phyloP scores from a whole-genome alignment of 2,329 filamentous ascomycete species.

The Aaosphaeria pasadenensis region DNA sequence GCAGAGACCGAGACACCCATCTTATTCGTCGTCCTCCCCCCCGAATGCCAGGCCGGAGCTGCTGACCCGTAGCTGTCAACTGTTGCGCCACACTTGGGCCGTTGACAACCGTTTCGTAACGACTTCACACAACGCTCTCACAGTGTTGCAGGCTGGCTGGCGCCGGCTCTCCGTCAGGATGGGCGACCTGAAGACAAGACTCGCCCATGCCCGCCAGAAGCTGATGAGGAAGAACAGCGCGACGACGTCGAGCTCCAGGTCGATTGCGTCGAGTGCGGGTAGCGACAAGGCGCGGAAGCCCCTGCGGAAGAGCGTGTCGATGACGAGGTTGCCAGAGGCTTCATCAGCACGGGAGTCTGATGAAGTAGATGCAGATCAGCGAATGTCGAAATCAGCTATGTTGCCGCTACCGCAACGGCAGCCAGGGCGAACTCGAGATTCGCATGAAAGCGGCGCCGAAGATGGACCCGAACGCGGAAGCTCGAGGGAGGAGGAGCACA shows the following conservation, averaged over 20 bases:
- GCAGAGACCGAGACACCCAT: too few species aligned
- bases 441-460: conserved; percentile 4
- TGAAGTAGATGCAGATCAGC: conserved; percentile 9
- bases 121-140: background rate
- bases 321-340: conserved; percentile 28
- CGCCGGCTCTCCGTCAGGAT: conserved; percentile 20
- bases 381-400: conserved; percentile 24
- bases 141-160: conserved; percentile 15
- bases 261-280: conserved; percentile 21
- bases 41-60: too few species aligned
- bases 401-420: conserved; percentile 6
- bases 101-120: background rate
- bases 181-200: conserved; percentile 33
- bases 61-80: too few species aligned
- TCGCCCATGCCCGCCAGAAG: conserved; percentile 27
- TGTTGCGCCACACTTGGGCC: conserved; percentile 1
- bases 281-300: conserved; percentile 13
- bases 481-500: conserved; percentile 5
- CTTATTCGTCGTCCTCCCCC: too few species aligned
- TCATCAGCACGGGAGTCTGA: conserved; percentile 6
- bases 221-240: conserved; percentile 26
- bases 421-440: background rate
- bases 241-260: conserved; percentile 21
- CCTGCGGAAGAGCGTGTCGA: conserved; percentile 21
- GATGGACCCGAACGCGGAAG: conserved; percentile 7